Evolutionary conservation across 306 rosid genomes (phyloP).

Genomic region (Acacia confusa): DNA sequence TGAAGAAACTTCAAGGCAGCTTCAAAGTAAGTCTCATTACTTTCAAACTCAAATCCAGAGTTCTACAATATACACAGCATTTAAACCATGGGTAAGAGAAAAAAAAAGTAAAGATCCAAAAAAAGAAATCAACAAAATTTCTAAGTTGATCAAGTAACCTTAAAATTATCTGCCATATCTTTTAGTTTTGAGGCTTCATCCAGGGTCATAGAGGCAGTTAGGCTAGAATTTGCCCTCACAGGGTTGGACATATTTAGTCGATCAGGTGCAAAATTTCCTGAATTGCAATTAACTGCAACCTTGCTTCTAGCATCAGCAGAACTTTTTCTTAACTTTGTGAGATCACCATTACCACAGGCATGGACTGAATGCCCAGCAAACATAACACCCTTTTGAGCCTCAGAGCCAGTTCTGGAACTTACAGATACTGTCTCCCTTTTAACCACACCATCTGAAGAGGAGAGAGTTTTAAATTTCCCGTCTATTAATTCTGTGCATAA

Average conservation of each 20-base stretch:
- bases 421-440: slow-evolving; percentile 37
- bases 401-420: slow-evolving; percentile 33
- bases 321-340: slow-evolving; percentile 37
- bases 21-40: slow-evolving; percentile 78
- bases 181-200: slow-evolving; percentile 64
- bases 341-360: slow-evolving; percentile 39
- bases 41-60: slow-evolving; percentile 70
- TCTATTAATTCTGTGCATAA: slow-evolving; percentile 36
- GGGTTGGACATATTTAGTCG: slow-evolving; percentile 50
- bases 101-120: slow-evolving; percentile 10
- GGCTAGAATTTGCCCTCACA: slow-evolving; percentile 41
- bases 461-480: slow-evolving; percentile 42
- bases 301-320: slow-evolving; percentile 38
- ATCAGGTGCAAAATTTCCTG: slow-evolving; percentile 40
- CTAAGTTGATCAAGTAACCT: slow-evolving; percentile 54
- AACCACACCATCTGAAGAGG: slow-evolving; percentile 34
- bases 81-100: slow-evolving; percentile 20
- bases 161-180: slow-evolving; percentile 59
- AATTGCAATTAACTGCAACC: slow-evolving; percentile 32
- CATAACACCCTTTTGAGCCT: slow-evolving; percentile 41
- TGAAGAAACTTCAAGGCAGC: slow-evolving; percentile 90
- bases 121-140: slow-evolving; percentile 33
- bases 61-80: slow-evolving; percentile 41
- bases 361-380: slow-evolving; percentile 37
- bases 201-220: slow-evolving; percentile 47